Evolutionary conservation across 441 rosid genomes (phyloP).

Genomic region (Monsonia emarginata): DNA sequence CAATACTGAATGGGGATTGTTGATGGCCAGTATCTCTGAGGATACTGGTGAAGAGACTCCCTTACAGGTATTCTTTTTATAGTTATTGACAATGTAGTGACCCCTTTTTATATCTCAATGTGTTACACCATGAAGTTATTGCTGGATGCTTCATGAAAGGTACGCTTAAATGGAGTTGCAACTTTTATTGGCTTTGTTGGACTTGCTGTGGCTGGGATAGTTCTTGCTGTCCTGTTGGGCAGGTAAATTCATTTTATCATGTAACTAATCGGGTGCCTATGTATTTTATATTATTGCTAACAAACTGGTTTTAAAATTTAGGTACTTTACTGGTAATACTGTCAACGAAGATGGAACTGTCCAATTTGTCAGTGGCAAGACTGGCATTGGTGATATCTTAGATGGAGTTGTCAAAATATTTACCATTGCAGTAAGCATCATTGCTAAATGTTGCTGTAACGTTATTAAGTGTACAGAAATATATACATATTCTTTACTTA

Average conservation of each 20-base stretch:
- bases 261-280: constrained; percentile 12
- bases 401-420: constrained; percentile 66
- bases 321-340: constrained; percentile 76
- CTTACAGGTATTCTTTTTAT: constrained; percentile 49
- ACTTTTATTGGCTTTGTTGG: constrained; percentile 91
- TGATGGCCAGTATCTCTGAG: constrained; percentile 90
- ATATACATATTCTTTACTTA: neutral
- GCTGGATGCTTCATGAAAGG: constrained; percentile 28
- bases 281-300: neutral
- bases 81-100: neutral
- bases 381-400: constrained; percentile 45
- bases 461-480: neutral
- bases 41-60: constrained; percentile 99
- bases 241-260: constrained; percentile 35
- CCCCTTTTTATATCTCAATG: neutral
- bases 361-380: constrained; percentile 51
- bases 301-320: constrained; percentile 10
- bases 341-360: constrained; percentile 29
- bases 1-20: constrained; percentile 93
- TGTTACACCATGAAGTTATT: neutral
- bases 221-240: constrained; percentile 61
- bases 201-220: constrained; percentile 66
- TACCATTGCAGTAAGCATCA: constrained; percentile 67
- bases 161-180: constrained; percentile 89
- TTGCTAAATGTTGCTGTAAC: neutral